Base-by-base conservation (phyloP, 139 green algal species). In the Volvox reticuliferus region DNA sequence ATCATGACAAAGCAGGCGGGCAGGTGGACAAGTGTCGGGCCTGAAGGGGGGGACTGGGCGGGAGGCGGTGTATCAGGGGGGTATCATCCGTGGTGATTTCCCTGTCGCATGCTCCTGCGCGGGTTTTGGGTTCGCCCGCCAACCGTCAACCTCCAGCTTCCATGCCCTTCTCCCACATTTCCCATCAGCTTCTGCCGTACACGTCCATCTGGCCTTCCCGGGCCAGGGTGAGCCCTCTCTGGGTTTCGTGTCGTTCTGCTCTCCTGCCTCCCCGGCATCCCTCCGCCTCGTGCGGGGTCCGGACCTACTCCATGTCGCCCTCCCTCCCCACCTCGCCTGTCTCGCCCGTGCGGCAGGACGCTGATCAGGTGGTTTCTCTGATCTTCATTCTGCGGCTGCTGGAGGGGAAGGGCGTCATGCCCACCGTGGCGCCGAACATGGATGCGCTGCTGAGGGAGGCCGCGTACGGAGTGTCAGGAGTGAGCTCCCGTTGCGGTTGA, bases 381-480 rank as follows among this genome's bases (percentile, higher is more conserved):
- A 78, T 91, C 61, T 91, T 91, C 87, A 86, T n/a, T 2, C 55
- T 91, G 33, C 75, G 76, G 18, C 87, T 91, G 76, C 24, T 91
- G 32, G 19, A 78, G 68, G 87, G 87, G 50, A 86, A 78, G 76
- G 87, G 61, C 61, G 33, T 24, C 87, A 91, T 91, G 87, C 87
- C 87, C 76, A 91, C 76, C 12, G 87, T 86, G 33, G 76, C 62
- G 24, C 77, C 76, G 12, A 86, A 86, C 76, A 86, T 91, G 87
- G 75, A 86, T 21, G 33, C 61, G 2, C 33, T 86, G 61, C 24
- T 76, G 68, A 76, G 26, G 68, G 68, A n/a, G 68, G 44, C 44
- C 44, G 44, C 44, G 44, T 55, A 55, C 44, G 44, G 44, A 5
- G 44, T 55, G 44, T 55, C 68, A 77, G 28, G 68, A n/a, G 68